A percentile compares a stretch with the other conserved stretches of the same genome.
These are phyloP conservation scores for Neltuma alba DNA, from an alignment of 306 rosid species.

Conservation along the genomic window DNA sequence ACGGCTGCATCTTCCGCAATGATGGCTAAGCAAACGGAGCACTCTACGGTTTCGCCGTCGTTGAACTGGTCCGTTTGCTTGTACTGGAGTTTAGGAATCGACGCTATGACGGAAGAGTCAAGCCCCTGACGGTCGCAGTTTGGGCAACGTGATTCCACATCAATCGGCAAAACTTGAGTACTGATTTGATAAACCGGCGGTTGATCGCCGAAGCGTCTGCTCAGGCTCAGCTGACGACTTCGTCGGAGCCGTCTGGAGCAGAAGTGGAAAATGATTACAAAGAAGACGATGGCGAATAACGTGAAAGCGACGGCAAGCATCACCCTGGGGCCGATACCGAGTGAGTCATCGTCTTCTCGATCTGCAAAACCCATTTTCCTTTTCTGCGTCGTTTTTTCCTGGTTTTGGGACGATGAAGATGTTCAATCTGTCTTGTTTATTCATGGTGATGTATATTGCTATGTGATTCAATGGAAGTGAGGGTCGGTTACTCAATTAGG, in stretches of 20 bases:
- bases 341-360: neutral
- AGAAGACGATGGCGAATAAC: constrained; percentile 26
- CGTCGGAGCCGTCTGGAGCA: constrained; percentile 6
- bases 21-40: constrained; percentile 55
- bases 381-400: neutral
- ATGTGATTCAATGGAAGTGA: neutral
- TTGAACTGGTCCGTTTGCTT: constrained; percentile 32
- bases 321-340: constrained; percentile 13
- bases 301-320: constrained; percentile 33
- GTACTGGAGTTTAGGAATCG: constrained; percentile 50
- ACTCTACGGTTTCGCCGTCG: constrained; percentile 40
- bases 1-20: constrained; percentile 43
- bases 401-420: neutral
- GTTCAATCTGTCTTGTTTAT: neutral
- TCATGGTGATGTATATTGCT: neutral
- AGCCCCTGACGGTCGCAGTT: constrained; percentile 37
- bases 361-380: constrained; percentile 30
- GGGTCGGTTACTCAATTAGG: constrained; percentile 15
- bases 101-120: constrained; percentile 43
- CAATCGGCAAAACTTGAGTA: constrained; percentile 33
- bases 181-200: neutral
- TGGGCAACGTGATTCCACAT: constrained; percentile 2
- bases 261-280: constrained; percentile 25
- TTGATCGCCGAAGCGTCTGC: constrained; percentile 28
- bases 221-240: constrained; percentile 19